A percentile compares a stretch with the other conserved stretches of the same genome.
Evolutionary conservation across 352 stramenopile species (phyloP).

Genomic region (Blastocystis sp.): DNA sequence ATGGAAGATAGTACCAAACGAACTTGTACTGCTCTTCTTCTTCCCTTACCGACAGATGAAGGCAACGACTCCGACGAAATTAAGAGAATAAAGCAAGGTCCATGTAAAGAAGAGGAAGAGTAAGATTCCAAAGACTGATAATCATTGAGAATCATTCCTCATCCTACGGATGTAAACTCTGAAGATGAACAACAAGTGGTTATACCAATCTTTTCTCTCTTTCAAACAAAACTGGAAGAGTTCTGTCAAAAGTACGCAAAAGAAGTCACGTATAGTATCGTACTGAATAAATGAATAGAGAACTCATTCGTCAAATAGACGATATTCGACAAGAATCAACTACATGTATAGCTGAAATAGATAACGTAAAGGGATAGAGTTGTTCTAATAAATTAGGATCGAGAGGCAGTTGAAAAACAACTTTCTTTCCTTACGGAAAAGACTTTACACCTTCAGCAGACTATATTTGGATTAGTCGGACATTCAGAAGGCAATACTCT

Average conservation of each 20-base stretch:
- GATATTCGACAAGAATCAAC: not conserved
- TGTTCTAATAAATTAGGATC: not conserved
- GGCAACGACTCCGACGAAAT: too few species aligned
- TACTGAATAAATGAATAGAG: not conserved
- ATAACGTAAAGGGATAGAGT: not conserved
- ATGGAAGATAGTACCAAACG: not conserved
- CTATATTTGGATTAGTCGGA: not conserved
- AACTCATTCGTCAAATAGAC: not conserved
- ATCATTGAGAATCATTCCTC: too few species aligned
- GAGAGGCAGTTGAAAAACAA: conserved; percentile 26
- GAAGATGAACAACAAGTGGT: too few species aligned
- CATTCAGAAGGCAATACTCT: not conserved
- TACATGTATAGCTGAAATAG: not conserved
- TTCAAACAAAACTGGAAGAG: not conserved
- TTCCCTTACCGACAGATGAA: too few species aligned
- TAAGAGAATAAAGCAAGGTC: too few species aligned
- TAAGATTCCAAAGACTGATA: too few species aligned
- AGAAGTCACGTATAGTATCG: not conserved
- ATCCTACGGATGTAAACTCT: too few species aligned
- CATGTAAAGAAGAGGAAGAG: too few species aligned
- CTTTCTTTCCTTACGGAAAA: conserved; percentile 34
- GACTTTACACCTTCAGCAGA: conserved; percentile 3
- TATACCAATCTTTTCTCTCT: not conserved
- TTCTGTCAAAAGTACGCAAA: not conserved
- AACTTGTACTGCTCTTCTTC: too few species aligned